Evolutionary conservation across 164 flowering plant species (phyloP).

Genomic region (Piper longum): DNA sequence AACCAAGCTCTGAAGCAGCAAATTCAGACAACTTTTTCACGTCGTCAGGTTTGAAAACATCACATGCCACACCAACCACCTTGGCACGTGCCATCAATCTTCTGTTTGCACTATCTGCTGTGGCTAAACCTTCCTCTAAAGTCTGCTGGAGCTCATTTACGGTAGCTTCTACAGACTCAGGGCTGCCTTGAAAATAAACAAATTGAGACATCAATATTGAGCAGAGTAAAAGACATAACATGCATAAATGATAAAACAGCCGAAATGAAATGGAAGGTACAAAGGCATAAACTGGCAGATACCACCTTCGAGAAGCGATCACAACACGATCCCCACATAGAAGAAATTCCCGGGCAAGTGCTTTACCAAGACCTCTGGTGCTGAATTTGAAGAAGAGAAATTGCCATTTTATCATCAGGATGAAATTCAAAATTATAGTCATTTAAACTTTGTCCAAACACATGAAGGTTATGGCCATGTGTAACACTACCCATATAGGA

Average conservation of each 20-base stretch:
- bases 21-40: slow-evolving; percentile 63
- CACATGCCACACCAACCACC: slow-evolving; percentile 80
- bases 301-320: slow-evolving; percentile 85
- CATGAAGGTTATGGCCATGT: neutral
- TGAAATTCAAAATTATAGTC: neutral
- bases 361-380: slow-evolving; percentile 94
- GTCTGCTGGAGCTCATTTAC: slow-evolving; percentile 67
- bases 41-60: slow-evolving; percentile 75
- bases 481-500: too few relatives aligned
- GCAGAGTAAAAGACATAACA: neutral
- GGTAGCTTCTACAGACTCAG: slow-evolving; percentile 63
- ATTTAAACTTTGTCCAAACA: neutral
- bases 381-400: slow-evolving; percentile 20
- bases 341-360: slow-evolving; percentile 92
- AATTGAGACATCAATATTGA: neutral
- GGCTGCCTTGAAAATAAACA: slow-evolving; percentile 31
- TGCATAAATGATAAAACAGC: neutral
- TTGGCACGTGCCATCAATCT: slow-evolving; percentile 38
- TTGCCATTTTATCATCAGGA: neutral
- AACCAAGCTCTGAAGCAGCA: slow-evolving; percentile 64
- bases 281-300: neutral
- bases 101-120: slow-evolving; percentile 21
- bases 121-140: slow-evolving; percentile 38
- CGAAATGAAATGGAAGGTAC: neutral
- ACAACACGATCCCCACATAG: slow-evolving; percentile 93